Evolutionary conservation across 306 rosid species (phyloP), one percentile per base, ranked within the genome.

Genomic region (Vigna hirtella): DNA sequence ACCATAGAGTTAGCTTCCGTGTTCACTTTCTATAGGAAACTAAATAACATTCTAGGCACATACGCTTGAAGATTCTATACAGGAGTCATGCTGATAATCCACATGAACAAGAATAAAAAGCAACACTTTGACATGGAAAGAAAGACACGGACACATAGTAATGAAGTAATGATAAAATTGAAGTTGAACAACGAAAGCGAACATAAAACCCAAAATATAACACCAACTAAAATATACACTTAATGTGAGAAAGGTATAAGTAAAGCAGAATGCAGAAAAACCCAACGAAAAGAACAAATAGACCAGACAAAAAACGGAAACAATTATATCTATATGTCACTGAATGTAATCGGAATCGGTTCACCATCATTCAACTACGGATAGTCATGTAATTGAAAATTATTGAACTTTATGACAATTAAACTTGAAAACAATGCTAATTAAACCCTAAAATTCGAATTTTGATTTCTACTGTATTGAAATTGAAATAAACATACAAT

Each of bases 151-250:
- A 69, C 48, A 70, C 40, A 28, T 10, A 40, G 17, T 13, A 49
- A 59, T 7, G 14, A 64, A 62, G 68, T 53, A 15, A 61, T n/a
- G 40, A 70, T 13, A 62, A 77, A 76, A 43, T 34, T 32, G 81
- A 77, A 77, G 40, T 30, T 16, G 42, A 57, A 45, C 49, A 56
- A 72, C 7, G 50, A 66, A 73, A 69, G 5, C 72, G 48, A 77
- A 40, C 66, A 10, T 58, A 56, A 74, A 73, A 59, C 47, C 9
- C 65, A 58, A 58, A 57, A 58, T 26, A 42, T 18, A 59, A 61
- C 3, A 50, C 52, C 77, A 72, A 30, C 22, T 10, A 42, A 53
- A 62, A 63, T 66, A 70, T 52, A 55, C 52, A 70, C 36, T 58
- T 7, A 59, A 22, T 36, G 30, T 53, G 59, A 67, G 55, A 13